Conservation (phyloP, 176 grass and related monocot species). For the Oryza brachyantha region DNA sequence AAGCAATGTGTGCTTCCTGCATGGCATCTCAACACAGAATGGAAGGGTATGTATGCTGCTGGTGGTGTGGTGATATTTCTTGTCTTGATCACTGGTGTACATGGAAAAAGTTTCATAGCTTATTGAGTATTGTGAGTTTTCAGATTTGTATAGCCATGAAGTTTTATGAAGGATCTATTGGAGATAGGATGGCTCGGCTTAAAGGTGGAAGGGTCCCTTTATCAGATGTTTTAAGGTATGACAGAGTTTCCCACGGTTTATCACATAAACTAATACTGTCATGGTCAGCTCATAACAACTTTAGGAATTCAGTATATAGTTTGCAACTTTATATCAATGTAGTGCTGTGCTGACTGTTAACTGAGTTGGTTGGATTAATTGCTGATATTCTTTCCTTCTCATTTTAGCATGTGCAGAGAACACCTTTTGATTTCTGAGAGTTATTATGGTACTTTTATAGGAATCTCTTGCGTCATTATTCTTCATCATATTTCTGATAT, state of each 20-base stretch:
- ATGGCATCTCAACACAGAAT: conserved; percentile 83
- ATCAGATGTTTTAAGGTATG: conserved; percentile 81
- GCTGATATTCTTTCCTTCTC: neutral
- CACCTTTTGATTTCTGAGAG: neutral
- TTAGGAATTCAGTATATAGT: neutral
- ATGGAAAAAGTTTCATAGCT: neutral
- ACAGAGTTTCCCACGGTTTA: neutral
- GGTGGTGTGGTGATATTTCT: neutral
- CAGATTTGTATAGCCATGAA: conserved; percentile 95
- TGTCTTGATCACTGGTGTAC: neutral
- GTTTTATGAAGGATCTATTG: conserved; percentile 95
- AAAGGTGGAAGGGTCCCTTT: conserved; percentile 85
- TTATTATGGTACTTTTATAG: conserved; percentile 12
- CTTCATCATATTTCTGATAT: neutral
- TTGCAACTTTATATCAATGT: neutral
- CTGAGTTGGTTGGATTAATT: neutral
- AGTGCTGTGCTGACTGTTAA: too few relatives aligned
- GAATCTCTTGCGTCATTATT: neutral
- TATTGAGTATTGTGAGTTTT: conserved; percentile 32
- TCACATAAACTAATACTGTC: neutral
- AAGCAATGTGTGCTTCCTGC: conserved; percentile 60
- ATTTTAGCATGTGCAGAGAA: neutral
- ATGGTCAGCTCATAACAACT: neutral
- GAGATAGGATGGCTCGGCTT: conserved; percentile 83
- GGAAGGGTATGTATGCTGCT: conserved; percentile 66